Conservation (phyloP, 768 basidiomycete genomes). For the Guyanaporus albipodus region DNA sequence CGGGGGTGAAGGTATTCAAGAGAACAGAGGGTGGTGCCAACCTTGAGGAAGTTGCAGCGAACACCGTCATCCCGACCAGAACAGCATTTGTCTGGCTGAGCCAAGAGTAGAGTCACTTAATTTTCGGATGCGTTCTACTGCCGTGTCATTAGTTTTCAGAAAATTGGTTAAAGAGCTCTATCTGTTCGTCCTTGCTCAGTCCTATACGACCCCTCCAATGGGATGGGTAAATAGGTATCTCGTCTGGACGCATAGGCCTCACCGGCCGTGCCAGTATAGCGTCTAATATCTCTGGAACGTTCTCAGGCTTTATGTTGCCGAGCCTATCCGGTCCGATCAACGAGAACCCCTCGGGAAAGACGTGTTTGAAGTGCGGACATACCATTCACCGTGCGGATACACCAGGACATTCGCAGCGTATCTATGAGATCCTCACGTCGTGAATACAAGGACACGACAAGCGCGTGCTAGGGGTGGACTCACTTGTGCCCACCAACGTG, state of each 20-base stretch:
- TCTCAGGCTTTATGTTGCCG: constrained; percentile 52
- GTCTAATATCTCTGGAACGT: constrained; percentile 54
- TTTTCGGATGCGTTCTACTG: not conserved
- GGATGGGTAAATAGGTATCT: constrained; percentile 38
- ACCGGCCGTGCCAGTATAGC: constrained; percentile 34
- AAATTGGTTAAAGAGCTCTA: constrained; percentile 31
- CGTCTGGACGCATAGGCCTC: constrained; percentile 25
- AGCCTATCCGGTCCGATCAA: constrained; percentile 42
- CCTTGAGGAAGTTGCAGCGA: constrained; percentile 49
- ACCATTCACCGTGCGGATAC: constrained; percentile 75
- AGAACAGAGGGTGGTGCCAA: constrained; percentile 51
- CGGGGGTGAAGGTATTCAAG: constrained; percentile 54
- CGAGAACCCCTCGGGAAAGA: not conserved
- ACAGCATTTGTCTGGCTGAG: constrained; percentile 47
- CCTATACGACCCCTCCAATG: constrained; percentile 78
- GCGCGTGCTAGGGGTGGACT: constrained; percentile 23
- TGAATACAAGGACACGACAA: not conserved
- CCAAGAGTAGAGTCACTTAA: not conserved
- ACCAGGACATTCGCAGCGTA: constrained; percentile 67
- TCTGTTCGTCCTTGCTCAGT: constrained; percentile 53
- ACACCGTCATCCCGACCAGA: constrained; percentile 48
- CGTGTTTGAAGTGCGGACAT: constrained; percentile 15
- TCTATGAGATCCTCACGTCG: constrained; percentile 30
- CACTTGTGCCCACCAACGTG: constrained; percentile 87
- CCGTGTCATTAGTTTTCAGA: not conserved